Evolutionary conservation across 495 filamentous ascomycete species (phyloP).

Genomic region (Paragyromitra xinjiangensis): DNA sequence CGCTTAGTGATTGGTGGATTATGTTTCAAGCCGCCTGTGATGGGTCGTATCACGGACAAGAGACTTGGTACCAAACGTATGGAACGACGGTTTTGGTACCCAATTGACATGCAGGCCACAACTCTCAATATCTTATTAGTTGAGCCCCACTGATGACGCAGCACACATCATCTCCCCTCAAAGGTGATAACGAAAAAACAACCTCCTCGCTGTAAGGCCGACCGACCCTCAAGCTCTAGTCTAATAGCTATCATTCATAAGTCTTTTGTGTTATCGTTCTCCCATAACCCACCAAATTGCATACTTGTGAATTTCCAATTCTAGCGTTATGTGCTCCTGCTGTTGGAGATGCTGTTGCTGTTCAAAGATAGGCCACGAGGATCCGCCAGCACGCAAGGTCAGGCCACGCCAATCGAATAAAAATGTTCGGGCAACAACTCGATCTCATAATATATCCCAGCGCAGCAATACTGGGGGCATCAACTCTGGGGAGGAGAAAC

Average conservation of each 20-base stretch:
- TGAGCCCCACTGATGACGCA: neutral
- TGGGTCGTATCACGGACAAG: neutral
- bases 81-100: neutral
- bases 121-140: neutral
- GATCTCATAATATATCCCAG: neutral
- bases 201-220: neutral
- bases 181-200: neutral
- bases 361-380: neutral
- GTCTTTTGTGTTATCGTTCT: neutral
- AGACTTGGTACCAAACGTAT: neutral
- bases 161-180: neutral
- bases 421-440: neutral
- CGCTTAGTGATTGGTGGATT: no score
- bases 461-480: neutral
- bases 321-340: neutral
- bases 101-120: neutral
- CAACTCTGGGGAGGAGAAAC: neutral
- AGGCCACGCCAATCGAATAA: neutral
- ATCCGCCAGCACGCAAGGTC: neutral
- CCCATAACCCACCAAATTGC: neutral
- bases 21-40: no score
- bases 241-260: neutral
- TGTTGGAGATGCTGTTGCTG: neutral
- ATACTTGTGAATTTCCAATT: neutral
- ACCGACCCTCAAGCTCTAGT: neutral